phyloP scores from a whole-genome alignment of 2,329 filamentous ascomycete genomes.

The Fusarium pseudocircinatum region DNA sequence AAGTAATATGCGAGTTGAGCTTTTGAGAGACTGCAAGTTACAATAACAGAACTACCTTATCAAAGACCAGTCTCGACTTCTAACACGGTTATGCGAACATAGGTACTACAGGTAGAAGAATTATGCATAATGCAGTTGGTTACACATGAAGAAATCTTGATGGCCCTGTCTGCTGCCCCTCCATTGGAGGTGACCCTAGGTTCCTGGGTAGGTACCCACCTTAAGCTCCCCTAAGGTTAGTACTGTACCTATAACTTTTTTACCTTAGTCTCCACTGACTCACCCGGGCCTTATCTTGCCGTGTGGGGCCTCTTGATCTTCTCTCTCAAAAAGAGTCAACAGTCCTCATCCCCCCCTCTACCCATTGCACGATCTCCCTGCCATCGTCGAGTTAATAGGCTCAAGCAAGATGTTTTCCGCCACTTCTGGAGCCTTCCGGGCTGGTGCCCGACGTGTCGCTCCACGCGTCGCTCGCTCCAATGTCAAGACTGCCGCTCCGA shows the following conservation, averaged over 20 bases:
- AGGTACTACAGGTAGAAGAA: background rate
- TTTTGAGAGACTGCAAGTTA: background rate
- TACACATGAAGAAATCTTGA: background rate
- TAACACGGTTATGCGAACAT: background rate
- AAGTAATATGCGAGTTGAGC: background rate
- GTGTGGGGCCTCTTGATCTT: background rate
- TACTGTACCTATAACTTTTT: background rate
- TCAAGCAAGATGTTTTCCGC: constrained; percentile 54
- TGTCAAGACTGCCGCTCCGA: constrained; percentile 38
- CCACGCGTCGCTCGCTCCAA: constrained; percentile 41
- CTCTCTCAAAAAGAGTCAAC: constrained; percentile 19
- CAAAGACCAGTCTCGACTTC: background rate
- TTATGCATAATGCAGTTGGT: background rate
- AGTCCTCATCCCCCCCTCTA: constrained; percentile 11
- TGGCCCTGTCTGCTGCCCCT: constrained; percentile 27
- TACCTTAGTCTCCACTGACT: background rate
- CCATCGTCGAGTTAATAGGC: constrained; percentile 38
- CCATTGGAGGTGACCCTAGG: constrained; percentile 9
- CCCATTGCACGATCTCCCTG: constrained; percentile 8
- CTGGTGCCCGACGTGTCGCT: constrained; percentile 54
- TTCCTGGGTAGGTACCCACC: background rate
- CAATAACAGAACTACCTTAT: no score
- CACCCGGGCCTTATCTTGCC: constrained; percentile 2
- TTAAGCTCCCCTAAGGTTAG: background rate
- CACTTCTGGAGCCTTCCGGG: constrained; percentile 54